Base-by-base conservation (phyloP, 2,329 filamentous ascomycete genomes). In the Talaromyces sp. region DNA sequence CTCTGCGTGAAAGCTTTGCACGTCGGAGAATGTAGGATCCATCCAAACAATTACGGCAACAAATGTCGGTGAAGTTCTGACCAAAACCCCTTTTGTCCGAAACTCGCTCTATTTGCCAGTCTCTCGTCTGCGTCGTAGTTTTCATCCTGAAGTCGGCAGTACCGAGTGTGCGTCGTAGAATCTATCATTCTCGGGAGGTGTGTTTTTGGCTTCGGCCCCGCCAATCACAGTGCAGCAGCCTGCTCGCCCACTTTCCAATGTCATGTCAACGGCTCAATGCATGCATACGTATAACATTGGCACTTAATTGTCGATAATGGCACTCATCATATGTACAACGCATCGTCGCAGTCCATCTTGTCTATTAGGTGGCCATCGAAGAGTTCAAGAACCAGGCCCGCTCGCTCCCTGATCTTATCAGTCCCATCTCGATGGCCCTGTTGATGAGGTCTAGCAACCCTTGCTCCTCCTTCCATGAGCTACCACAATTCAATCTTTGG, bases 91-190 rank as follows among this genome's bases (percentile, higher is more conserved):
- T 59, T 59, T 59, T 43, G 56, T 59, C 56, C 56, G 56, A 56
- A 39, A 3, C 10, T 11, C 25, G 47, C 47, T 50, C 10, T 50
- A 15, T 50, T 22, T 49, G 22, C 22, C 31, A 56, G 27, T 59
- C 56, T 59, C 7, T 43, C 19, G 35, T 59, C 19, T 59, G 56
- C 56, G 22, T 59, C 39, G 56, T 59, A 59, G 22, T 31, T 59
- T 59, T 45, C 39, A 45, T 59, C 56, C 56, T 59, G 56, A 59
- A 59, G 37, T 45, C 56, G 56, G 37, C 56, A 59, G 56, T 59
- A 59, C 45, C 56, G 56, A 15, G 22, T 59, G 37, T 59, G 56
- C 56, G 56, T 45, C 39, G 56, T 59, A 59, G 56, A 59, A 59
- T 59, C 56, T 22, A 59, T 41, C 56, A 59, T 59, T 59, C 52